These are phyloP conservation scores for Pseudognaphalium luteoalbum DNA, from an alignment of 129 eudicot genomes.

Conservation along the genomic window DNA sequence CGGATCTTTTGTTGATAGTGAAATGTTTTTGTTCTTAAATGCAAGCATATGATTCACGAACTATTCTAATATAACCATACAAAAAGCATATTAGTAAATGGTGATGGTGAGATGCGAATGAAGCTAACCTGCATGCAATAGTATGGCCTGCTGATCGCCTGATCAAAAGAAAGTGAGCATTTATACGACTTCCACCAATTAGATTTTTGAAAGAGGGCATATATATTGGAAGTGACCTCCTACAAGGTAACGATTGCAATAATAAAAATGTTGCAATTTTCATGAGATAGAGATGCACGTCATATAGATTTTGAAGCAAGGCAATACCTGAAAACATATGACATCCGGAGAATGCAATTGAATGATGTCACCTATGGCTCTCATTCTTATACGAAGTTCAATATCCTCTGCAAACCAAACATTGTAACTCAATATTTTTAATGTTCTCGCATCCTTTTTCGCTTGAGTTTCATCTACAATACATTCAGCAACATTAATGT, in stretches of 20 bases:
- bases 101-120: background rate
- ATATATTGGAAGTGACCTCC: constrained; percentile 82
- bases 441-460: constrained; percentile 14
- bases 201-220: constrained; percentile 57
- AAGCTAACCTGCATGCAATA: constrained; percentile 88
- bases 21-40: background rate
- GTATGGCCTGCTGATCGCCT: constrained; percentile 48
- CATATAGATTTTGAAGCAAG: background rate
- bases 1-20: background rate
- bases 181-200: constrained; percentile 81
- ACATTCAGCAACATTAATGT: background rate
- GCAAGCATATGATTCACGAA: background rate
- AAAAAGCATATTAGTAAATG: background rate
- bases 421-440: constrained; percentile 84
- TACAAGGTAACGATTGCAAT: constrained; percentile 24
- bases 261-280: background rate
- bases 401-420: constrained; percentile 92
- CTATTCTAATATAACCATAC: background rate
- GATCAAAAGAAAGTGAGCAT: constrained; percentile 65
- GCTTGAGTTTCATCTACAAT: constrained; percentile 34
- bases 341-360: constrained; percentile 74
- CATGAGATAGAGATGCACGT: background rate
- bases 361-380: constrained; percentile 73
- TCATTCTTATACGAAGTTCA: constrained; percentile 74
- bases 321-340: constrained; percentile 82